A percentile compares a stretch with the other conserved stretches of the same genome.
phyloP scores from a whole-genome alignment of 2,329 filamentous ascomycete species.

The Curvularia sp. region DNA sequence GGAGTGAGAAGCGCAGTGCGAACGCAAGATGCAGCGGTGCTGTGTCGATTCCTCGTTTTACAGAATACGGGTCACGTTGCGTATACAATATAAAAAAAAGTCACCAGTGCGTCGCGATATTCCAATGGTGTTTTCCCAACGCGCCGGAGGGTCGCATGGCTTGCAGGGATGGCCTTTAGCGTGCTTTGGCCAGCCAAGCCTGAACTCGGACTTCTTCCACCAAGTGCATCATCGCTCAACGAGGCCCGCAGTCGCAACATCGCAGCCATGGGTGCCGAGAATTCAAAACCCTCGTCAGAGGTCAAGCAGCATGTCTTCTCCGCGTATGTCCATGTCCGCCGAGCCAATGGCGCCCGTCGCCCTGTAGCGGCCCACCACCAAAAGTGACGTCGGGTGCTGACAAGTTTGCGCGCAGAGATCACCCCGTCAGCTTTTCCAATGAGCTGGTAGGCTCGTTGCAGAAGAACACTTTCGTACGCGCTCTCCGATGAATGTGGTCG shows the following conservation, averaged over 20 bases:
- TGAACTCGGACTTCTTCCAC: constrained; percentile 42
- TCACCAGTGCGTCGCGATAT: constrained; percentile 1
- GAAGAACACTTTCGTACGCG: constrained; percentile 78
- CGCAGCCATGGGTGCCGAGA: constrained; percentile 65
- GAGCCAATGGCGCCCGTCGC: constrained; percentile 33
- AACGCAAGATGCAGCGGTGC: not conserved
- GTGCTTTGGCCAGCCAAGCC: constrained; percentile 37
- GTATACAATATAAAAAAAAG: not conserved
- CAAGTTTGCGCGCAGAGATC: constrained; percentile 59
- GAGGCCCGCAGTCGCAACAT: constrained; percentile 30
- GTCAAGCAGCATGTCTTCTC: constrained; percentile 67
- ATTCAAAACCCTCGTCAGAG: constrained; percentile 65
- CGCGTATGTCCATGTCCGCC: constrained; percentile 56
- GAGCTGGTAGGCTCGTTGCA: constrained; percentile 84
- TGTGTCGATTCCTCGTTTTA: not conserved
- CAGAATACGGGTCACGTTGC: not conserved
- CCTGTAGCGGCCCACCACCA: not conserved
- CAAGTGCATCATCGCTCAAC: constrained; percentile 37
- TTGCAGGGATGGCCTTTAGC: constrained; percentile 29
- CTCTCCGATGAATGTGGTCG: not conserved
- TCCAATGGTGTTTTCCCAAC: constrained; percentile 24
- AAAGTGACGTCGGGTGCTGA: constrained; percentile 28
- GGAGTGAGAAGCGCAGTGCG: not conserved
- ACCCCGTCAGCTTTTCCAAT: constrained; percentile 76
- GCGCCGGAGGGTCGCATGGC: constrained; percentile 24